Percentiles rank a stretch among this genome's conserved stretches.
These are phyloP conservation scores for Eremochloa ophiuroides DNA, from an alignment of 176 grass and related monocot species.

Conservation along the genomic window DNA sequence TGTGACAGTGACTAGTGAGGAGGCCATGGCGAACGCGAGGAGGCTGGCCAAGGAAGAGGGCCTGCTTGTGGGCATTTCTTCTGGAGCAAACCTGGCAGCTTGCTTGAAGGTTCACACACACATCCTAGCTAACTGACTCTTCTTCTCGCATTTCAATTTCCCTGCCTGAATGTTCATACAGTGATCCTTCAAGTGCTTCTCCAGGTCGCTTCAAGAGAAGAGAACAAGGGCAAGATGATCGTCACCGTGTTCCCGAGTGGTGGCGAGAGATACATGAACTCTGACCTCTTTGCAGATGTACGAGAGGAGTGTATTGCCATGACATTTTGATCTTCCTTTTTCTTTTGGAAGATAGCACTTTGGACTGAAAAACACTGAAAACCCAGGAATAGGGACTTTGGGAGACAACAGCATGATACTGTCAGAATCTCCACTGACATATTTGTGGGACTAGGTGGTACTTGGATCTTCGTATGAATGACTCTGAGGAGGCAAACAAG, in stretches of 20 bases:
- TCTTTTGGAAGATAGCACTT: neutral
- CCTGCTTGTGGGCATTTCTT: conserved; percentile 84
- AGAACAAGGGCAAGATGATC: conserved; percentile 58
- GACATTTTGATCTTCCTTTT: conserved; percentile 23
- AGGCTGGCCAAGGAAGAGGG: conserved; percentile 85
- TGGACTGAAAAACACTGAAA: neutral
- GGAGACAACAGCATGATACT: neutral
- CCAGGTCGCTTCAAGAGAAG: conserved; percentile 31
- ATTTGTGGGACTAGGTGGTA: neutral
- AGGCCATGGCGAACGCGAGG: conserved; percentile 62
- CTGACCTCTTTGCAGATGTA: conserved; percentile 34
- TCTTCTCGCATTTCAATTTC: neutral
- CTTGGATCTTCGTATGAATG: neutral
- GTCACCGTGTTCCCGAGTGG: conserved; percentile 43
- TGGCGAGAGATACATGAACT: conserved; percentile 48
- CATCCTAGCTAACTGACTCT: neutral
- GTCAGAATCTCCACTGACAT: neutral
- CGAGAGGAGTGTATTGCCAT: conserved; percentile 44
- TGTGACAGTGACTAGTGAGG: conserved; percentile 50
- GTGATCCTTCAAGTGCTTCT: neutral
- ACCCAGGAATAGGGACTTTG: neutral
- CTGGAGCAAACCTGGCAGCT: conserved; percentile 81
- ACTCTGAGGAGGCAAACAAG: neutral
- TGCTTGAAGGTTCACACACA: conserved; percentile 56
- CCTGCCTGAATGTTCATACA: neutral